A percentile compares a stretch with the other conserved stretches of the same genome.
phyloP scores from a whole-genome alignment of 495 filamentous ascomycete species.

The Amphirosellinia nigrospora region DNA sequence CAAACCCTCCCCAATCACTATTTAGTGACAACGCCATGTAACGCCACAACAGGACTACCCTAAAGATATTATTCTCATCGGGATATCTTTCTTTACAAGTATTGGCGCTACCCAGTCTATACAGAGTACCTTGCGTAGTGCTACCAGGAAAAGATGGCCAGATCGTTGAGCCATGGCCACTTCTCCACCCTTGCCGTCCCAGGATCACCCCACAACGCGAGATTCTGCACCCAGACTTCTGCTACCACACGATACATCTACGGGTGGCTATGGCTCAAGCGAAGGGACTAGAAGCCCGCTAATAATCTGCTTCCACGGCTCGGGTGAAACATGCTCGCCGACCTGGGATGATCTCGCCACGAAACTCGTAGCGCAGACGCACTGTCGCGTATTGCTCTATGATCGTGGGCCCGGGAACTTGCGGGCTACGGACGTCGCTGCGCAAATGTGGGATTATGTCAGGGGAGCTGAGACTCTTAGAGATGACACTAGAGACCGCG shows the following conservation, averaged over 20 bases:
- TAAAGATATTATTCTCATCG: too few relatives aligned
- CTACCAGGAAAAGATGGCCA: not conserved
- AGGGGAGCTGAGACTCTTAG: not conserved
- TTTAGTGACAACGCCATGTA: too few relatives aligned
- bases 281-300: constrained; percentile 29
- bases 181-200: not conserved
- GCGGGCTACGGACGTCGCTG: constrained; percentile 21
- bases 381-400: constrained; percentile 47
- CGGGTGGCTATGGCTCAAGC: too few relatives aligned
- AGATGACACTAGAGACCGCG: constrained; percentile 37
- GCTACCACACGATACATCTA: not conserved
- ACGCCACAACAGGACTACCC: too few relatives aligned
- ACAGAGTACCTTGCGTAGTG: too few relatives aligned
- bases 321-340: constrained; percentile 50
- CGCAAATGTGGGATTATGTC: constrained; percentile 28
- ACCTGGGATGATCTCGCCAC: constrained; percentile 50
- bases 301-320: constrained; percentile 53
- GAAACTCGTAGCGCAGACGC: constrained; percentile 33
- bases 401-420: constrained; percentile 43
- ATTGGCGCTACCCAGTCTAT: not conserved
- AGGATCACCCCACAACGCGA: not conserved
- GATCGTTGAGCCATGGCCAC: not conserved
- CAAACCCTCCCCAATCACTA: too few relatives aligned
- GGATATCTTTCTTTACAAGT: too few relatives aligned
- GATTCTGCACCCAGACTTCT: not conserved